phyloP scores from a whole-genome alignment of 1,139 yeast genomes.

The Candida freyschussii region DNA sequence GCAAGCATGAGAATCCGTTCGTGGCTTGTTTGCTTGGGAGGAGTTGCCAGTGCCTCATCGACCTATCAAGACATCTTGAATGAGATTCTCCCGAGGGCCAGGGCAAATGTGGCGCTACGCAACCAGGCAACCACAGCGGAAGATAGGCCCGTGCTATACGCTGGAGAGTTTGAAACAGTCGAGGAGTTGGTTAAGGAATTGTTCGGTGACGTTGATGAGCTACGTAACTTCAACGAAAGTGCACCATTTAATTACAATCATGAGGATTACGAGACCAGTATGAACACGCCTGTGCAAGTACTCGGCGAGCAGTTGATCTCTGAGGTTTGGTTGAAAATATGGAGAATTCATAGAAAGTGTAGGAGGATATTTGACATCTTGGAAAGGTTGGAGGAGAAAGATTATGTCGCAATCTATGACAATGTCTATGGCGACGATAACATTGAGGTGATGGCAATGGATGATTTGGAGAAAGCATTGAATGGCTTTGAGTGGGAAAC shows the following conservation, averaged over 20 bases:
- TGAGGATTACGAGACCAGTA: slow-evolving; percentile 7
- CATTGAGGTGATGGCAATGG: background rate
- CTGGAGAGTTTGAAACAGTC: slow-evolving; percentile 11
- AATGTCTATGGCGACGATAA: slow-evolving; percentile 4
- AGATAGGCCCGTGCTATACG: no score
- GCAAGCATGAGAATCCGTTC: no score
- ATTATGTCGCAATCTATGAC: slow-evolving; percentile 10
- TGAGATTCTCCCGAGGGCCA: no score
- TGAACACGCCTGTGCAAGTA: slow-evolving; percentile 6
- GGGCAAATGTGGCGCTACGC: no score
- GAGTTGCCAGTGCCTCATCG: no score
- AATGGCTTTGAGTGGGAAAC: background rate
- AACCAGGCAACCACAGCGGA: no score
- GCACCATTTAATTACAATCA: slow-evolving; percentile 3
- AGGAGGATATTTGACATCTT: slow-evolving; percentile 8
- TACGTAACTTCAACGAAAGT: slow-evolving; percentile 6
- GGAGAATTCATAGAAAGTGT: slow-evolving; percentile 5
- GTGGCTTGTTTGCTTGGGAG: no score
- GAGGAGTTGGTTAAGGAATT: slow-evolving; percentile 9
- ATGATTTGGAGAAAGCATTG: slow-evolving; percentile 1
- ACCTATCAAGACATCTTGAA: no score
- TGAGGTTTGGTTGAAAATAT: slow-evolving; percentile 8
- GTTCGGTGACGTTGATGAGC: slow-evolving; percentile 11
- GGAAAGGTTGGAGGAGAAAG: slow-evolving; percentile 10
- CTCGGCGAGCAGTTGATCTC: slow-evolving; percentile 11